Evolutionary conservation across 2,329 filamentous ascomycete species (phyloP), one percentile per base, ranked within the genome.

Genomic region (Venturia carpophila): DNA sequence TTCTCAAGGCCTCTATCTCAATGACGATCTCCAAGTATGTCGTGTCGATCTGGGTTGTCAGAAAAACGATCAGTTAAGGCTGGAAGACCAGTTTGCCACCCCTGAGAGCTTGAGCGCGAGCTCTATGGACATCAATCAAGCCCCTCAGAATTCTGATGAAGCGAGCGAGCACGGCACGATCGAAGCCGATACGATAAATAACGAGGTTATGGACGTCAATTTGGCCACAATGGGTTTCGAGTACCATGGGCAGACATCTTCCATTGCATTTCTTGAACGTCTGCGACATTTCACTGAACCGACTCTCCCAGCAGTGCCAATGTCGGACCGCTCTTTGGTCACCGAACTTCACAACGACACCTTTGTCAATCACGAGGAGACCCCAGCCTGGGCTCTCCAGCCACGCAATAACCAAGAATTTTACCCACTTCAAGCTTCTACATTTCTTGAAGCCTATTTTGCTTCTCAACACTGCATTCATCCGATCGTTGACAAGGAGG

Each of bases 221-320:
- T 73, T 73, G 13, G 78, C 80, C 56, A 82, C 79, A 0, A 76
- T 75, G 37, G 76, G 75, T 64, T 75, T 79, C 41, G 79, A 81
- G 67, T 81, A 79, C 45, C 79, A 81, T 66, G 79, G 79, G 4
- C 79, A 75, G 66, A 78, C 79, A 1, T 81, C 79, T 0, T 78
- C 77, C 1, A 75, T 79, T 1, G 78, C 79, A 4, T 73, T 79
- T 2, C 72, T 81, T 11, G 78, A 76, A 1, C 75, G 77, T 63
- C 69, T 81, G 4, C 73, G 78, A 65, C 74, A 72, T 63, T 67
- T 17, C 65, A 58, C 30, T 15, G 52, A 58, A 24, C 30, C 52
- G 9, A 30, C 6, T 30, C 15, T n/a, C 3, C 24, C 52, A 34
- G 15, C 11, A 9, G 27, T 34, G 63, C 64, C 65, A 7, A 67